Evolutionary conservation across 805 yeast species (phyloP).

Genomic region (Huiozyma sinensis): DNA sequence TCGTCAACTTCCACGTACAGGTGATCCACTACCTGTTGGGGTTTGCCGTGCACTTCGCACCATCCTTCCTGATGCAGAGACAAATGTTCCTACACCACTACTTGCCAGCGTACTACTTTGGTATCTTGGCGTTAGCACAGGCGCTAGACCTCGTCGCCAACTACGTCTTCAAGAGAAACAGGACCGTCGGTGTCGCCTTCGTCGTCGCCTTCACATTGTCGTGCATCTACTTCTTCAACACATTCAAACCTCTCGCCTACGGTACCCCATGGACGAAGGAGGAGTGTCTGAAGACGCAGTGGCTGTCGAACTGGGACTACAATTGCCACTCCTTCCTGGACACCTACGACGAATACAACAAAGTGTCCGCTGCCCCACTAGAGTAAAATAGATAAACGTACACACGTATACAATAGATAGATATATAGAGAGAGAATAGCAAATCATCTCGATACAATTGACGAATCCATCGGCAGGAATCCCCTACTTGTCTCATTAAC

Average conservation of each 20-base stretch:
- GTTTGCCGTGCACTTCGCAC: slow-evolving; percentile 61
- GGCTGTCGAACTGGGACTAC: slow-evolving; percentile 74
- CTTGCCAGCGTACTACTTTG: slow-evolving; percentile 86
- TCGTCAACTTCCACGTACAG: slow-evolving; percentile 56
- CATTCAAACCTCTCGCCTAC: slow-evolving; percentile 64
- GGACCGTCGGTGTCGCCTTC: slow-evolving; percentile 34
- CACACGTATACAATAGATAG: not conserved
- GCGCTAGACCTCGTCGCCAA: slow-evolving; percentile 42
- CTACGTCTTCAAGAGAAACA: slow-evolving; percentile 34
- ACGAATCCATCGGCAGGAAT: not conserved
- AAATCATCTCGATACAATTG: not conserved
- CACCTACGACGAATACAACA: slow-evolving; percentile 9
- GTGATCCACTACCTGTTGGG: slow-evolving; percentile 54
- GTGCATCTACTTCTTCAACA: slow-evolving; percentile 44
- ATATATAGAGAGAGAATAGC: not conserved
- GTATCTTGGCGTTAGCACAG: slow-evolving; percentile 66
- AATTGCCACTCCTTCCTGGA: slow-evolving; percentile 53
- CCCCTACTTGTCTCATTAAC: too few relatives aligned
- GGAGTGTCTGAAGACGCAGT: slow-evolving; percentile 51
- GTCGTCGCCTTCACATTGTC: slow-evolving; percentile 39
- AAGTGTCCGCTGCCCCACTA: not conserved
- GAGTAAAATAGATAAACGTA: not conserved
- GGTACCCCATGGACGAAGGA: slow-evolving; percentile 71
- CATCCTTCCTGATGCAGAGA: slow-evolving; percentile 82
- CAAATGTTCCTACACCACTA: slow-evolving; percentile 91